These are phyloP conservation scores for Allium sativum DNA, from an alignment of 106 monocot species.

Conservation along the genomic window DNA sequence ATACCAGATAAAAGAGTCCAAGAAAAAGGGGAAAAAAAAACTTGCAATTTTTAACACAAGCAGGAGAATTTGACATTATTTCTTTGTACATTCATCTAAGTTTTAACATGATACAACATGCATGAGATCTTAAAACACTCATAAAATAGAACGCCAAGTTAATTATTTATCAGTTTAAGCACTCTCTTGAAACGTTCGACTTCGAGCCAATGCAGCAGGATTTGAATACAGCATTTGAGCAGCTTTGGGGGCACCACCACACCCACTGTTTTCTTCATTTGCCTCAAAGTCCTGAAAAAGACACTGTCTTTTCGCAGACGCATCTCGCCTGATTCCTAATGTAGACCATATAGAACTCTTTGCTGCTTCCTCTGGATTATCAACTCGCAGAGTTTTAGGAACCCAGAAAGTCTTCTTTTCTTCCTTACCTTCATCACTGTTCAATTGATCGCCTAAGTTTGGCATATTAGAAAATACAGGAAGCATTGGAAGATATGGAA, in stretches of 20 bases:
- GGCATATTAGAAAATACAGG: conserved; percentile 12
- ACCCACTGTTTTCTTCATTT: conserved; percentile 1
- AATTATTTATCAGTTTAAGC: neutral
- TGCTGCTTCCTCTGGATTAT: conserved; percentile 49
- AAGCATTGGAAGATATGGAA: conserved; percentile 29
- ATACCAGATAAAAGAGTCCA: no score
- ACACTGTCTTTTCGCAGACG: conserved; percentile 10
- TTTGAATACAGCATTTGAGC: conserved; percentile 7
- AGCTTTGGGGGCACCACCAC: neutral
- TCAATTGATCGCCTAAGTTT: conserved; percentile 26
- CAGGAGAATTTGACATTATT: no score
- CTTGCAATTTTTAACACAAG: no score
- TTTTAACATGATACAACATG: no score
- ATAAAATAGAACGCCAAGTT: no score
- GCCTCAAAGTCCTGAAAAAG: conserved; percentile 27
- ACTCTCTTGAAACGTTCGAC: conserved; percentile 17
- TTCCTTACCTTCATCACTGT: conserved; percentile 19
- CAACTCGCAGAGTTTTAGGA: conserved; percentile 59
- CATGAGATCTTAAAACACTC: no score
- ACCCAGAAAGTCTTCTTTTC: conserved; percentile 39
- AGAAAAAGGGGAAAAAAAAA: no score
- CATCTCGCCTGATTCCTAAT: conserved; percentile 36
- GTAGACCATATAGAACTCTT: conserved; percentile 67
- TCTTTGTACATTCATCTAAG: no score
- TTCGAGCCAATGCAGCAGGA: conserved; percentile 18